phyloP scores from a whole-genome alignment of 345 rosid genomes.

The Moringa oleifera region DNA sequence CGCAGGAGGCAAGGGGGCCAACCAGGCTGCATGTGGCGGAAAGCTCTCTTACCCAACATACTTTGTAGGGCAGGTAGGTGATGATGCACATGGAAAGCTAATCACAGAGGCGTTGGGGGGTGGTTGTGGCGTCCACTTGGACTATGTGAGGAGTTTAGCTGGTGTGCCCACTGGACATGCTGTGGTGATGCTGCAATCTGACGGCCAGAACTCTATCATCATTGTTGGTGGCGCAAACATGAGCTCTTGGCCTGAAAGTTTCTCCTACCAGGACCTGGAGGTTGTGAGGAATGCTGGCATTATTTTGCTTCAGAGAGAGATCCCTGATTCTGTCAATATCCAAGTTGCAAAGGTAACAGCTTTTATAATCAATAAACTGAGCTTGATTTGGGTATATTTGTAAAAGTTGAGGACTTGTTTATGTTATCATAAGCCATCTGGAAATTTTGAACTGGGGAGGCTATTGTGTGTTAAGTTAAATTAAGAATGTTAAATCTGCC shows the following conservation, averaged over 20 bases:
- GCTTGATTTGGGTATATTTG: too few relatives aligned
- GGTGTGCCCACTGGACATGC: slow-evolving; percentile 90
- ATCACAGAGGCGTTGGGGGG: slow-evolving; percentile 50
- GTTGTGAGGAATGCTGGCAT: slow-evolving; percentile 77
- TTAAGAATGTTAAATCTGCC: too few relatives aligned
- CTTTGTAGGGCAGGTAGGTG: slow-evolving; percentile 77
- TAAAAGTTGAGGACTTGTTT: too few relatives aligned
- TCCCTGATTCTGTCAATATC: slow-evolving; percentile 84
- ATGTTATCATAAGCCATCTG: too few relatives aligned
- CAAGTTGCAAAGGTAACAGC: slow-evolving; percentile 75
- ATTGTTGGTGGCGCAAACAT: slow-evolving; percentile 93
- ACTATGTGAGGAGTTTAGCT: slow-evolving; percentile 36
- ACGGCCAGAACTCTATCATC: slow-evolving; percentile 89
- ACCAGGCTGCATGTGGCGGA: slow-evolving; percentile 90
- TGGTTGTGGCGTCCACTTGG: slow-evolving; percentile 58
- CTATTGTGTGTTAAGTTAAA: too few relatives aligned
- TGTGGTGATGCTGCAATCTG: slow-evolving; percentile 87
- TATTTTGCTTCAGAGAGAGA: slow-evolving; percentile 85
- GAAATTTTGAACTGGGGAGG: too few relatives aligned
- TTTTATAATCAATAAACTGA: neutral
- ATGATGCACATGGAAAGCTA: slow-evolving; percentile 76
- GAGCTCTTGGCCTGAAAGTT: slow-evolving; percentile 65
- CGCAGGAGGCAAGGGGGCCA: slow-evolving; percentile 94
- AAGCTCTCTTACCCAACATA: slow-evolving; percentile 70
- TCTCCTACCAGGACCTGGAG: slow-evolving; percentile 51